Base-by-base conservation (phyloP, 352 stramenopile genomes). In the Peronospora destructor region DNA sequence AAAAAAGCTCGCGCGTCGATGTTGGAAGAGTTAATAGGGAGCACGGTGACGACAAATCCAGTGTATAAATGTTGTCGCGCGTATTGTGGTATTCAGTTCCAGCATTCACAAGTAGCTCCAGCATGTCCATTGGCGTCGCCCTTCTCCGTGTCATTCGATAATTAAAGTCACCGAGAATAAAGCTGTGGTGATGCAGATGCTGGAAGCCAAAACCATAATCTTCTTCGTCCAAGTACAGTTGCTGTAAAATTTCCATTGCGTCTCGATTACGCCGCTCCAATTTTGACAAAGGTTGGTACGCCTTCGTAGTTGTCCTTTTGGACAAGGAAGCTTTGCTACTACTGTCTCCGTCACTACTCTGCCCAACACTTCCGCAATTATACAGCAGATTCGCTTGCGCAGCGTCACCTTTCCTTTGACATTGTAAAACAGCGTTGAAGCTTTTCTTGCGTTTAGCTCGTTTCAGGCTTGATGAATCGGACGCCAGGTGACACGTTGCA, bases 111-210 rank as follows among this genome's bases (percentile, higher is more conserved):
- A 74, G 65, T 7, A 69, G n/a, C 2, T 82, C 59, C 1, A 90
- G 54, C 67, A 90, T 85, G 32, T 86, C 62, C 7, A 48, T 56
- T 4, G 76, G 78, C 3, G 62, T 77, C 10, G 58, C 63, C 0
- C 47, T 46, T 46, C 76, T 66, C 3, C 76, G 62, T 77, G 61
- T 64, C 67, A 94, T 79, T 12, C 86, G 80, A 54, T 95, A 95
- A 59, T 96, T 96, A 13, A 96, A 70, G 61, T 96, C 87, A 4
- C 87, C 87, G 4, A 96, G 66, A 21, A 96, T 78, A 44, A 96
- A 90, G 41, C 76, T 91, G 65, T 95, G 80, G 45, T 95, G 82
- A 43, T 91, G 76, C 19, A 91, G 56, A 30, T 88, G 49, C 13
- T 81, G 69, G 32, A 91, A 85, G 1, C 87, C 84, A 56, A 94